These are phyloP conservation scores for Blastocystis sp. DNA, from an alignment of 352 stramenopile genomes.

Conservation along the genomic window DNA sequence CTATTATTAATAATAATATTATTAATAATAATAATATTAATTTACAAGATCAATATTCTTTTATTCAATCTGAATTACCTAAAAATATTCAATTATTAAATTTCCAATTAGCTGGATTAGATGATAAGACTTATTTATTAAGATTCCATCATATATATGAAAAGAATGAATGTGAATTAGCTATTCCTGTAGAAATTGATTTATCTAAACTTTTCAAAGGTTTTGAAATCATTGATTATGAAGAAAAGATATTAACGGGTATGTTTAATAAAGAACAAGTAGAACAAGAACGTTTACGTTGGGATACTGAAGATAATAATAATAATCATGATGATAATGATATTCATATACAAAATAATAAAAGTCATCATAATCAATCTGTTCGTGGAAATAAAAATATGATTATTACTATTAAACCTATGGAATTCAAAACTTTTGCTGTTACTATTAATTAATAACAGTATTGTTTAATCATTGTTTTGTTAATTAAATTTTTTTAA, in stretches of 20 bases:
- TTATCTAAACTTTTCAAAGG: conserved; percentile 46
- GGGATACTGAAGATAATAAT: conserved; percentile 45
- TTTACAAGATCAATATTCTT: conserved; percentile 42
- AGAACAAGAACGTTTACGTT: conserved; percentile 49
- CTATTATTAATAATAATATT: too few relatives aligned
- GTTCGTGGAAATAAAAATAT: too few relatives aligned
- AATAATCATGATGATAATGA: conserved; percentile 36
- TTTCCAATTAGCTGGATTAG: conserved; percentile 51
- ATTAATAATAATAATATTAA: too few relatives aligned
- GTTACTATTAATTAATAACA: conserved; percentile 48
- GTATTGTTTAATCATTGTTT: conserved; percentile 39
- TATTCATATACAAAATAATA: conserved; percentile 41
- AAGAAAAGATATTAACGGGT: conserved; percentile 65
- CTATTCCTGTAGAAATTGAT: conserved; percentile 51
- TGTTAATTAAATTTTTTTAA: too few relatives aligned
- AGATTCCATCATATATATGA: conserved; percentile 75
- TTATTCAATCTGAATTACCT: conserved; percentile 50
- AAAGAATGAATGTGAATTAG: conserved; percentile 56
- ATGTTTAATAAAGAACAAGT: conserved; percentile 49
- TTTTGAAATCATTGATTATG: conserved; percentile 46
- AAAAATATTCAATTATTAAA: conserved; percentile 71
- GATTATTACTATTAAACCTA: too few relatives aligned
- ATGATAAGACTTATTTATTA: conserved; percentile 56
- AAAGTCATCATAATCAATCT: conserved; percentile 21
- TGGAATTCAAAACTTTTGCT: conserved; percentile 75